Base-by-base conservation (phyloP, 164 flowering plant genomes). In the Tetracentron sinense region DNA sequence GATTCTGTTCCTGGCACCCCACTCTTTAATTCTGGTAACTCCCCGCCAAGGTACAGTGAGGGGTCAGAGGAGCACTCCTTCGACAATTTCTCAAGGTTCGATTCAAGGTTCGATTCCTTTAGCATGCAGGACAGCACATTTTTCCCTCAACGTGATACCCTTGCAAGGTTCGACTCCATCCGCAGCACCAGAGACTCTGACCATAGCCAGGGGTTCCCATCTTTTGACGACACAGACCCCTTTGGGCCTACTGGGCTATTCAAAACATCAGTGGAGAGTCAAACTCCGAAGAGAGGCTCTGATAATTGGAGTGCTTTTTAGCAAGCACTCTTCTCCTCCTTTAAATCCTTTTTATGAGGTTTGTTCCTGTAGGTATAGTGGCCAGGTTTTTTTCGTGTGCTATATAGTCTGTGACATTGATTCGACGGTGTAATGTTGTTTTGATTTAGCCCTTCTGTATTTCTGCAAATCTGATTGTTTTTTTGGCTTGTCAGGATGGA, bases 211-310 rank as follows among this genome's bases (percentile, higher is more conserved):
- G 72, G 56, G 12, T 82, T 75, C 68, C 49, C 77, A 53, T 86
- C 96, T 17, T 93, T 90, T 62, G 98, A 93, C 62, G 98, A 93
- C 53, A 23, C 78, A 0, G 97, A 90, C 29, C 97, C 96, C 2
- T 93, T 93, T 57, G 95, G 91, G 51, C 80, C 98, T 16, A 77
- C 77, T 52, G 97, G 92, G 22, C 96, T 92, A 25, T 93, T 90
- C 57, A 85, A 86, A 74, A 83, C 80, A 42, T 80, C 87, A 35
- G 78, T 77, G 0, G 86, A 81, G 35, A 71, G 66, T 69, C 74
- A 76, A 59, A 73, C 79, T 21, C 75, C 87, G 6, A 83, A 74
- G 75, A 85, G 75, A 73, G 62, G 65, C 71, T 80, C 96, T 19
- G 87, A 81, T 33, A 71, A 70, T 63, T 87, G 92, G 88, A 75